Evolutionary conservation across 2,329 filamentous ascomycete genomes (phyloP), one percentile per base, ranked within the genome.

Genomic region (Colletotrichum sp.): DNA sequence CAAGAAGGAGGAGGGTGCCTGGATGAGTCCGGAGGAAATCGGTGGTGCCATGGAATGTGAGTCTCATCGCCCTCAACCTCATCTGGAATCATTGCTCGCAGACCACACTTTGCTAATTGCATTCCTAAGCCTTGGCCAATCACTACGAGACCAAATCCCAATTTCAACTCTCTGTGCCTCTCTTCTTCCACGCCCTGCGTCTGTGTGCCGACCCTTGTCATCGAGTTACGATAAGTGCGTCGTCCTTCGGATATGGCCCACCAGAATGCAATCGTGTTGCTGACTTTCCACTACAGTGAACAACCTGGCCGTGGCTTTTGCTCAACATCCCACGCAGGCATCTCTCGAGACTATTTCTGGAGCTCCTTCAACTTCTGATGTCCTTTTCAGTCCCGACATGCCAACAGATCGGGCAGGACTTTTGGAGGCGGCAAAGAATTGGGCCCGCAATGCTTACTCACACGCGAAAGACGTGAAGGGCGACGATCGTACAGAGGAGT

Each of bases 141-240:
- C 92, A 93, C 80, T 98, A 98, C 84, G 92, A 95, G 81, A 89
- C 90, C 65, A 92, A 92, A 79, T 91, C 93, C 60, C 92, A 95
- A 79, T 93, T 95, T 81, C 95, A 96, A 79, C 92, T 98, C 3
- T 94, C 96, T 8, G 91, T 96, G 26, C 96, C 96, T 5, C 89
- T 98, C 34, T 98, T 96, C 83, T 92, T 98, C 80, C 95, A 98
- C 81, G 95, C 96, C 8, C 88, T 98, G 39, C 90, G 93, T 21
- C 85, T 97, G 62, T 93, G 82, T 89, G 92, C 85, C 26, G 86
- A 87, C 30, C 90, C 88, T 34, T 98, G 96, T 83, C 96, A 98
- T 83, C 92, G 94, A 67, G 94, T 95, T 32, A 89, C 96, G 16
- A 88, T 98, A 82, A 98, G 90, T 94, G 88, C 82, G 90, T 88